Evolutionary conservation across 164 flowering plant species (phyloP).

Genomic region (Umbellularia californica): DNA sequence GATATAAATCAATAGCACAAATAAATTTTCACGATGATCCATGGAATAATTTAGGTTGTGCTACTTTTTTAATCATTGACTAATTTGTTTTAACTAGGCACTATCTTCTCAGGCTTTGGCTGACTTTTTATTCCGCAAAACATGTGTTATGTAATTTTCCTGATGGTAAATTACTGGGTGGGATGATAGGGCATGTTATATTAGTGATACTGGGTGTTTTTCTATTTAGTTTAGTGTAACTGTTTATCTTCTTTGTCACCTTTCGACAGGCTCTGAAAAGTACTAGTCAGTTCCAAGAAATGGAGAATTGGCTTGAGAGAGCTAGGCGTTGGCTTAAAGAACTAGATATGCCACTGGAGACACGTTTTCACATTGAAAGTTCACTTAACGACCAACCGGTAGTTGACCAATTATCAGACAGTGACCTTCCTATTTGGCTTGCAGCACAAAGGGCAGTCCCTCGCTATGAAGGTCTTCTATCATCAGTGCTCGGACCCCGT

Average conservation of each 20-base stretch:
- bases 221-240: not conserved
- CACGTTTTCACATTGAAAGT: conserved; percentile 30
- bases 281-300: conserved; percentile 34
- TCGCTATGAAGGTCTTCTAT: conserved; percentile 80
- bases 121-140: not conserved
- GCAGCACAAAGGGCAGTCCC: conserved; percentile 89
- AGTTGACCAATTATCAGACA: conserved; percentile 37
- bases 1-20: not conserved
- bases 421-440: conserved; percentile 77
- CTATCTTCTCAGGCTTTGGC: not conserved
- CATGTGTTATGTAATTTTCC: not conserved
- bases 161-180: not conserved
- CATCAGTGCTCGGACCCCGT: conserved; percentile 72
- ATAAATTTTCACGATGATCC: not conserved
- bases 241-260: conserved; percentile 5
- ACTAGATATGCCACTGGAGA: conserved; percentile 25
- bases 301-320: conserved; percentile 43
- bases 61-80: not conserved
- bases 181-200: not conserved
- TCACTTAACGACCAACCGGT: conserved; percentile 25
- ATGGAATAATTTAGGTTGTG: not conserved
- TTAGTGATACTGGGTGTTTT: not conserved
- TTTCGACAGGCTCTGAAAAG: conserved; percentile 45
- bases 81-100: not conserved
- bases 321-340: conserved; percentile 53